phyloP scores from a whole-genome alignment of 306 rosid species.

The Gynostemma pentaphyllum region DNA sequence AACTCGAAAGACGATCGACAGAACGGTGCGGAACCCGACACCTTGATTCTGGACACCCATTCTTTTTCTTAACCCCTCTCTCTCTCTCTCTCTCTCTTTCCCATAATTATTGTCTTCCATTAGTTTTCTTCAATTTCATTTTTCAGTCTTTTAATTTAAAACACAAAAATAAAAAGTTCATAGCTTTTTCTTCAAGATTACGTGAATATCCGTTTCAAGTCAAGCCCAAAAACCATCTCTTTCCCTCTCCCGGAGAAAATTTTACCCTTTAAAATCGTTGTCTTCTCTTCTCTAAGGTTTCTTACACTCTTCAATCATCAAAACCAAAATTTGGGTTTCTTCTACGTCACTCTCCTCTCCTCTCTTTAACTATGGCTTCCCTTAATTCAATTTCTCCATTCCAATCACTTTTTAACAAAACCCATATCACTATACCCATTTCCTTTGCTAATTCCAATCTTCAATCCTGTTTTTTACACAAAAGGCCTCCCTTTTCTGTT shows the following conservation, averaged over 20 bases:
- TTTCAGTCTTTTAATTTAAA: not conserved
- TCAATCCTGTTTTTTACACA: slow-evolving; percentile 17
- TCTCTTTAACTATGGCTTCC: slow-evolving; percentile 46
- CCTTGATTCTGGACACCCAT: too few species aligned
- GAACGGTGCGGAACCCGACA: too few species aligned
- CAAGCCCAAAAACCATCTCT: not conserved
- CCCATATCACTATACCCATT: slow-evolving; percentile 8
- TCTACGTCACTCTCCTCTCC: not conserved
- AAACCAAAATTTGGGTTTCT: not conserved
- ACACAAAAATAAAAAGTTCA: too few species aligned
- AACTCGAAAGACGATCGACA: too few species aligned
- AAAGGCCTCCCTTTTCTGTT: not conserved
- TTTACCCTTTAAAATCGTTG: not conserved
- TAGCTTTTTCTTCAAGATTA: slow-evolving; percentile 31
- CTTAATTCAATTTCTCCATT: slow-evolving; percentile 36
- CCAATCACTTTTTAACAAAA: slow-evolving; percentile 24
- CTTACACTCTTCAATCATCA: slow-evolving; percentile 30
- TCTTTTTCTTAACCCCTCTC: too few species aligned
- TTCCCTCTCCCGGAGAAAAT: not conserved
- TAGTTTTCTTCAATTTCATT: not conserved
- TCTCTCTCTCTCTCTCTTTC: too few species aligned
- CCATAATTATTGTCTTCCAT: not conserved
- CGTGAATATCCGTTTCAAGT: slow-evolving; percentile 15
- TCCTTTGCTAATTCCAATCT: slow-evolving; percentile 10
- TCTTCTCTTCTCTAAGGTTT: not conserved